Evolutionary conservation across 2,329 filamentous ascomycete genomes (phyloP).

Genomic region (Dactylellina cionopaga): DNA sequence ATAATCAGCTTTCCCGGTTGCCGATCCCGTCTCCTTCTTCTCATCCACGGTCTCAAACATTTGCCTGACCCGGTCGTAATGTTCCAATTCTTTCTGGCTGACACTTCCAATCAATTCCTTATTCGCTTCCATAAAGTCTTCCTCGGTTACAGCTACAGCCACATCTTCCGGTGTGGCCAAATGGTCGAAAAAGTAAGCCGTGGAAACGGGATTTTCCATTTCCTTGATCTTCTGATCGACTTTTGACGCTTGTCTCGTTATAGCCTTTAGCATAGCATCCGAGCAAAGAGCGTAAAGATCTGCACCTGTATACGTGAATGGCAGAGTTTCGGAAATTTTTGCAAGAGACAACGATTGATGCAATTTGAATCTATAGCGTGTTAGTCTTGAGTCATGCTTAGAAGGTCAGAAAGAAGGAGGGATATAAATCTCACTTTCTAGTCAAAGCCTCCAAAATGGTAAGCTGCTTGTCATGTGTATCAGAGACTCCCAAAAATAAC

Average conservation of each 20-base stretch:
- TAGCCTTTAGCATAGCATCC: conserved; percentile 98
- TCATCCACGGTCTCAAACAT: conserved; percentile 73
- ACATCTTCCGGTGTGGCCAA: conserved; percentile 83
- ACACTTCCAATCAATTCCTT: conserved; percentile 91
- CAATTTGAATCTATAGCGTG: conserved; percentile 77
- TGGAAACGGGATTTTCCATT: conserved; percentile 70
- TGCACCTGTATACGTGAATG: conserved; percentile 96
- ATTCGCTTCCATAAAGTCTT: conserved; percentile 85
- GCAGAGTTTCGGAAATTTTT: conserved; percentile 78
- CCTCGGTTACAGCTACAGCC: conserved; percentile 85
- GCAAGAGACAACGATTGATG: conserved; percentile 79
- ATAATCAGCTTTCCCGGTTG: conserved; percentile 49
- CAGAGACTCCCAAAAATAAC: conserved; percentile 94
- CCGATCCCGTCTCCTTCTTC: conserved; percentile 56
- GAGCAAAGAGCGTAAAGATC: conserved; percentile 97
- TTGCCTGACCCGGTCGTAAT: conserved; percentile 85
- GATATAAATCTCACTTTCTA: conserved; percentile 75
- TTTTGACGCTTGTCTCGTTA: conserved; percentile 84
- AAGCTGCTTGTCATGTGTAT: conserved; percentile 95
- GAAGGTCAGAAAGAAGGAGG: conserved; percentile 11
- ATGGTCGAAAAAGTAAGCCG: conserved; percentile 96
- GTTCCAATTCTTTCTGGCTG: conserved; percentile 80
- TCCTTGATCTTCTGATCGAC: conserved; percentile 84
- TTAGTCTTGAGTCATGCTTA: conserved; percentile 27
- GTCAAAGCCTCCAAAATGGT: conserved; percentile 94